phyloP scores from a whole-genome alignment of 2,329 filamentous ascomycete species.

The Ceratocystis diversiconidia region DNA sequence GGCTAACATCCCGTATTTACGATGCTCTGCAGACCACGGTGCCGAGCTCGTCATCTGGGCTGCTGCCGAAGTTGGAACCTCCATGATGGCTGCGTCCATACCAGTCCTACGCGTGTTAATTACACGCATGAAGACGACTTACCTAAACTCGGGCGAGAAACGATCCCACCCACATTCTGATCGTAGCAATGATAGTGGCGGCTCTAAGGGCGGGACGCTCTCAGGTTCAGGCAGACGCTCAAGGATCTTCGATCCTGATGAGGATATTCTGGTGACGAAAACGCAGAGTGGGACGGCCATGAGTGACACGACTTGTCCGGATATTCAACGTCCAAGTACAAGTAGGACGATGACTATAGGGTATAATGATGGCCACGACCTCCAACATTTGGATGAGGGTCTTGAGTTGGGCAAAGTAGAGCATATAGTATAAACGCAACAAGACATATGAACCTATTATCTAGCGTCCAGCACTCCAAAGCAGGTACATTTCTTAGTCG shows the following conservation, averaged over 20 bases:
- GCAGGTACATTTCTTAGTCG: not conserved
- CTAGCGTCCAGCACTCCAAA: not conserved
- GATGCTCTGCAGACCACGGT: conserved; percentile 17
- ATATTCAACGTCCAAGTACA: not conserved
- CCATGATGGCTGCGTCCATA: conserved; percentile 21
- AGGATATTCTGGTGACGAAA: conserved; percentile 13
- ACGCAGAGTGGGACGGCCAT: not conserved
- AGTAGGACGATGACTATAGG: not conserved
- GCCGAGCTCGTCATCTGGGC: conserved; percentile 21
- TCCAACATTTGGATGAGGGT: not conserved
- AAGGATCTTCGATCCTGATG: not conserved
- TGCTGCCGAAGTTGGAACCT: conserved; percentile 20
- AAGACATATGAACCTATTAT: not conserved
- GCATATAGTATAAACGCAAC: conserved; percentile 10
- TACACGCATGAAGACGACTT: conserved; percentile 17
- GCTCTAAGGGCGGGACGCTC: not conserved
- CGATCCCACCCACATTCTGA: not conserved
- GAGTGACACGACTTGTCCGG: conserved; percentile 6
- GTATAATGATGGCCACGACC: not conserved
- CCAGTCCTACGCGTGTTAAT: conserved; percentile 21
- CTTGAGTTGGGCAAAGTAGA: conserved; percentile 5
- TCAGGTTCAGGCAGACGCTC: not conserved
- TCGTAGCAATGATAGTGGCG: not conserved
- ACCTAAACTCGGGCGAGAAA: conserved; percentile 17
- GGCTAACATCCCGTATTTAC: not conserved